Conservation (phyloP, 2,329 filamentous ascomycete species). For the Pseudocercospora fijiensis region DNA sequence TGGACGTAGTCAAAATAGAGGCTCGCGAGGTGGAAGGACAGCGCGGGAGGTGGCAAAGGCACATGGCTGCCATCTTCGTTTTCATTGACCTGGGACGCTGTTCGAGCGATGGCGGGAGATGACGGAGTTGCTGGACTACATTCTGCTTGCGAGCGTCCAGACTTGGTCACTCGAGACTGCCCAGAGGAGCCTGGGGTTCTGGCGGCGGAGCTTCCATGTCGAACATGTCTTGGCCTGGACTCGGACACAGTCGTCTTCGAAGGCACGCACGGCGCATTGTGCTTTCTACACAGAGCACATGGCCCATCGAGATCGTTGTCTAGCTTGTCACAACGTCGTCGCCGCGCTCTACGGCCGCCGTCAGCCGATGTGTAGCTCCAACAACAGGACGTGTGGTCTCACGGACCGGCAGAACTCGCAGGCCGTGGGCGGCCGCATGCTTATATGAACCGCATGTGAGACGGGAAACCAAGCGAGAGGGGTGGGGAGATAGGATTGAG, state of each 20-base stretch:
- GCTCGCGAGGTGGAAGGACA: constrained; percentile 8
- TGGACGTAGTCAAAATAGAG: constrained; percentile 13
- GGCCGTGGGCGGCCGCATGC: constrained; percentile 10
- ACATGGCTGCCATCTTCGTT: neutral
- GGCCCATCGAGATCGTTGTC: constrained; percentile 1
- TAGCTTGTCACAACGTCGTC: constrained; percentile 9
- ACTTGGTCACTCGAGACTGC: neutral
- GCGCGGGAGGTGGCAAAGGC: constrained; percentile 5
- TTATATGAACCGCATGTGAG: neutral
- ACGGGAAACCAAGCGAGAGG: neutral
- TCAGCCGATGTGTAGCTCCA: neutral
- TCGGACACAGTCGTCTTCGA: neutral
- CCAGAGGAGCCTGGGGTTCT: neutral
- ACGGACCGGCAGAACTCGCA: constrained; percentile 15
- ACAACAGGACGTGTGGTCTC: neutral
- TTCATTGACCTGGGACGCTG: neutral
- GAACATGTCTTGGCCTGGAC: neutral
- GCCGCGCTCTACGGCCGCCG: neutral
- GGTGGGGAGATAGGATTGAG: neutral
- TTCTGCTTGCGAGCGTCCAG: neutral
- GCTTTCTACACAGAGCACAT: constrained; percentile 9
- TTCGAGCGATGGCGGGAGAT: neutral
- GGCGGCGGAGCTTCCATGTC: neutral
- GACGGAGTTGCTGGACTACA: neutral
- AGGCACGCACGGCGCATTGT: constrained; percentile 11